Percentiles rank a stretch among this genome's conserved stretches.
Conservation (phyloP, 768 basidiomycete genomes). For the Lenzites betulinus region DNA sequence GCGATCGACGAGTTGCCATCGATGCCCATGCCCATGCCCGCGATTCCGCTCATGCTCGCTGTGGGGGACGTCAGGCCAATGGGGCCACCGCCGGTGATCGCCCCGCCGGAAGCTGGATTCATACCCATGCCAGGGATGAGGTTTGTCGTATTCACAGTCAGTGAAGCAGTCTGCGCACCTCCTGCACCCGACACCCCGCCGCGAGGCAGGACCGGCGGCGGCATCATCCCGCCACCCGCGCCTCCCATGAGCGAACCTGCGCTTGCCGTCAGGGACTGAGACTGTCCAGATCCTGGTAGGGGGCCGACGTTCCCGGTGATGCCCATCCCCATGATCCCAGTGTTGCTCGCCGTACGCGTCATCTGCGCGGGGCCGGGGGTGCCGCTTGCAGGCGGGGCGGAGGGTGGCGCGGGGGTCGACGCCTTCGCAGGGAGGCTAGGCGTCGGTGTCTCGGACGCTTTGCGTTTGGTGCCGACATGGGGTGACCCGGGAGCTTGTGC, state of each 20-base stretch:
- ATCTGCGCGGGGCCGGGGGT: slow-evolving; percentile 6
- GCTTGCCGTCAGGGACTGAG: not conserved
- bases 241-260: slow-evolving; percentile 33
- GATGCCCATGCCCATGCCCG: slow-evolving; percentile 21
- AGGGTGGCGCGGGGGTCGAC: slow-evolving; percentile 4
- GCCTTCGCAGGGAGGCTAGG: slow-evolving; percentile 7
- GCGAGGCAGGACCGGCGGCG: slow-evolving; percentile 39
- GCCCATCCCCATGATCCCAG: slow-evolving; percentile 22
- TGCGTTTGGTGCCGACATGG: slow-evolving; percentile 24
- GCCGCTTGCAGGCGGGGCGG: not conserved
- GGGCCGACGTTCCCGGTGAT: slow-evolving; percentile 22
- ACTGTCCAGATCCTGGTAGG: not conserved
- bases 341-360: slow-evolving; percentile 8
- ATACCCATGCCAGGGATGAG: slow-evolving; percentile 8
- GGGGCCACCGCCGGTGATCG: slow-evolving; percentile 15
- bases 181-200: slow-evolving; percentile 1
- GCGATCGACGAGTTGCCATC: slow-evolving; percentile 23
- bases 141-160: slow-evolving; percentile 24
- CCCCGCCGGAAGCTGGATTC: not conserved
- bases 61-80: slow-evolving; percentile 15
- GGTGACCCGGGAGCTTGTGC: slow-evolving; percentile 18
- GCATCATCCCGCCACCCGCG: slow-evolving; percentile 39
- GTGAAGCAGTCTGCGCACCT: slow-evolving; percentile 1
- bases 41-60: slow-evolving; percentile 5
- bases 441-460: slow-evolving; percentile 19